Base-by-base conservation (phyloP, 1,284 basidiomycete genomes). In the Neonothopanus nambi region DNA sequence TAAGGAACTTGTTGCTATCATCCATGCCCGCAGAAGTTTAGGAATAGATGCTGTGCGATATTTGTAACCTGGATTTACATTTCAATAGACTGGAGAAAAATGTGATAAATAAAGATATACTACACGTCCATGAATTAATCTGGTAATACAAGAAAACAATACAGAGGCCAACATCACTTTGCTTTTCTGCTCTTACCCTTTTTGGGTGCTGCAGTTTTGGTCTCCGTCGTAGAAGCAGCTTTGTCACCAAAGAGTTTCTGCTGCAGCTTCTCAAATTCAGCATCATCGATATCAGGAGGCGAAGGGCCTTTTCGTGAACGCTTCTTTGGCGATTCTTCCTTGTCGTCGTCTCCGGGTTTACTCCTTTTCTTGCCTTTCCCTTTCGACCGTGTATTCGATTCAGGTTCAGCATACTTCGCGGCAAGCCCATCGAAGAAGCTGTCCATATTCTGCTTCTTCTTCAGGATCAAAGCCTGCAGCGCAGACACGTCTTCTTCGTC, bases 1-100 rank as follows among this genome's bases (percentile, higher is more conserved):
- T 63, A 97, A 98, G 74, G 96, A 99, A 70, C 72, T 97, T 46
- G 85, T 89, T 26, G 92, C 92, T 18, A 87, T 96, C 55, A 82
- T 97, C 52, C 88, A 91, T 70, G 92, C 91, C 20, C 77, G 95
- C 57, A 77, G 92, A 61, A 89, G 87, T 67, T 72, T 95, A 56
- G 95, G 95, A 0, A 89, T 98, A 59, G 95, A 98, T 73, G 80
- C 82, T 26, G 70, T 92, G 58, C 81, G 87, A 61, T 91, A 89
- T 65, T 63, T 91, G 64, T 91, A 79, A 44, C 4, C n/a, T n/a
- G n/a, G 13, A 18, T 33, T 33, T 9, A n/a, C n/a, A n/a, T n/a
- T n/a, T n/a, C n/a, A n/a, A n/a, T n/a, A n/a, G n/a, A n/a, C n/a
- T n/a, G n/a, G n/a, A n/a, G n/a, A n/a, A n/a, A n/a, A n/a, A n/a